phyloP scores from a whole-genome alignment of 441 rosid genomes.

The Hura crepitans region DNA sequence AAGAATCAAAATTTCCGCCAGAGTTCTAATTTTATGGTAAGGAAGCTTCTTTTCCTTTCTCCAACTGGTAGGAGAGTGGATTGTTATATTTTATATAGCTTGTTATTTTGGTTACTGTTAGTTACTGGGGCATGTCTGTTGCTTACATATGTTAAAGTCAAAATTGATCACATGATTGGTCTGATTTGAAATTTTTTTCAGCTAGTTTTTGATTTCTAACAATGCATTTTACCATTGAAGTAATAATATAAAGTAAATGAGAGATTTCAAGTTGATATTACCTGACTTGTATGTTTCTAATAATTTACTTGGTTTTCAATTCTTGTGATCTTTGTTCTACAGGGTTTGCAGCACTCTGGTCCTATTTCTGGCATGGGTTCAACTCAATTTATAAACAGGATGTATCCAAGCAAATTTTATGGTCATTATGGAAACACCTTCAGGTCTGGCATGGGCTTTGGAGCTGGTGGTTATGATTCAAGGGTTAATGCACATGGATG shows the following conservation, averaged over 20 bases:
- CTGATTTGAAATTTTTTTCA: not conserved
- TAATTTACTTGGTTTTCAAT: no score
- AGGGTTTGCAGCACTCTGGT: constrained; percentile 40
- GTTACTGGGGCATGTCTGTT: not conserved
- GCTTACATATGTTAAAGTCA: not conserved
- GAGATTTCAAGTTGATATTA: not conserved
- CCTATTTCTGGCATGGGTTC: constrained; percentile 51
- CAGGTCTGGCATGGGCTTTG: constrained; percentile 62
- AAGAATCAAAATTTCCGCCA: constrained; percentile 60
- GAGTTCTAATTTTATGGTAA: constrained; percentile 58
- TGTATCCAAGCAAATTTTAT: constrained; percentile 60
- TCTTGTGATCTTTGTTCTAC: not conserved
- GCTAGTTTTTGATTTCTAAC: not conserved
- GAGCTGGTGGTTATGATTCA: constrained; percentile 59
- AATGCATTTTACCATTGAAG: not conserved
- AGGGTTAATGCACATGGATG: constrained; percentile 61
- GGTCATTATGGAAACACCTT: constrained; percentile 59
- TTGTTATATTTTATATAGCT: not conserved
- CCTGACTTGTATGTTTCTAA: no score
- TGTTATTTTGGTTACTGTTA: no score
- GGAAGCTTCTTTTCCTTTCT: not conserved
- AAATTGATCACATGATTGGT: not conserved
- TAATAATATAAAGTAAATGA: not conserved
- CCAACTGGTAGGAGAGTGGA: not conserved
- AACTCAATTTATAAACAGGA: constrained; percentile 46